phyloP scores from a whole-genome alignment of 495 filamentous ascomycete genomes.

The Tuber brumale region DNA sequence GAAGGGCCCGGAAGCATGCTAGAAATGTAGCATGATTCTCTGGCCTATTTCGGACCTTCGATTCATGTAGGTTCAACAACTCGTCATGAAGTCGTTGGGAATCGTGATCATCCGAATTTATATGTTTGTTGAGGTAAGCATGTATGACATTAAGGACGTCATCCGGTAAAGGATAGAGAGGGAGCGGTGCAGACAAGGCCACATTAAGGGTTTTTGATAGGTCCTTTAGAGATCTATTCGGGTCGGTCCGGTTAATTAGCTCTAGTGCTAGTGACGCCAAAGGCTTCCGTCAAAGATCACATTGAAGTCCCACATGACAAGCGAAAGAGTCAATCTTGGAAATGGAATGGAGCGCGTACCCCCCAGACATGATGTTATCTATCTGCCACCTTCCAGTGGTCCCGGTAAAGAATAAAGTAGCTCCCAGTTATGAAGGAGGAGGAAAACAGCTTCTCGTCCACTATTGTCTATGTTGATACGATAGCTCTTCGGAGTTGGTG shows the following conservation, averaged over 20 bases:
- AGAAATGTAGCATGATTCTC: conserved; percentile 58
- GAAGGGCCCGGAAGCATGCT: conserved; percentile 53
- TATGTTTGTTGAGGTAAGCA: conserved; percentile 56
- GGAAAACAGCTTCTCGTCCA: neutral
- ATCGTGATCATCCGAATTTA: conserved; percentile 54
- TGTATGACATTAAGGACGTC: conserved; percentile 54
- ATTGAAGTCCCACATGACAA: neutral
- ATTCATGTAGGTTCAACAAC: conserved; percentile 55
- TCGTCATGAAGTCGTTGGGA: conserved; percentile 61
- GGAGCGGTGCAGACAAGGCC: conserved; percentile 49
- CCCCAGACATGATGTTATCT: conserved; percentile 34
- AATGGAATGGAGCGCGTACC: conserved; percentile 26
- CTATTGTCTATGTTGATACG: neutral
- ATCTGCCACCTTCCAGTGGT: neutral
- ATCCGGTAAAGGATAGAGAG: conserved; percentile 55
- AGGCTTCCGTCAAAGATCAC: neutral
- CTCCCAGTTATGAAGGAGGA: neutral
- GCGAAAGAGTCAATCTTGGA: neutral
- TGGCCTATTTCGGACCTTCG: conserved; percentile 50
- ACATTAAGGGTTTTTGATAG: conserved; percentile 53
- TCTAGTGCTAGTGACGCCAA: neutral
- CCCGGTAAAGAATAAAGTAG: neutral
- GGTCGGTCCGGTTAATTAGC: neutral
- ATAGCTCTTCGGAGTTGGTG: neutral
- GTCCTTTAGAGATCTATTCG: conserved; percentile 54